Evolutionary conservation across 163 green algal species (phyloP), one percentile per base, ranked within the genome.

Genomic region (Chlorella variabilis): DNA sequence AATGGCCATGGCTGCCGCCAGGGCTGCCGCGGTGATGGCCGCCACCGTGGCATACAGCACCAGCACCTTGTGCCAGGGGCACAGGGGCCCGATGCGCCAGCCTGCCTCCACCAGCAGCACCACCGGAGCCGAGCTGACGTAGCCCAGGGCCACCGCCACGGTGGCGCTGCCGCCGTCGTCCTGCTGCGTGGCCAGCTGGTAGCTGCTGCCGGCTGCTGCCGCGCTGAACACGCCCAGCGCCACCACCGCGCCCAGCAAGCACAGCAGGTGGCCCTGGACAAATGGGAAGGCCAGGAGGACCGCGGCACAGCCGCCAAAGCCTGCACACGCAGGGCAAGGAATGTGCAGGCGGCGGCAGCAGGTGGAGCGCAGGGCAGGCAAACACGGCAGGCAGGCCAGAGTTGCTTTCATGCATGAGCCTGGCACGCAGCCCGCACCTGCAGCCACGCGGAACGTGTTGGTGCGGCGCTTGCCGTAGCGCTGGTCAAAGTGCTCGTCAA

Each of bases 271-370:
- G n/a, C 0, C 17, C n/a, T 68, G 75, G 15, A 63, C 23, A n/a
- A 45, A 63, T 3, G 75, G 75, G n/a, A 71, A 62, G 38, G 75
- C 59, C 1, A 59, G 59, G 29, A 69, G 41, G 27, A 81, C 27
- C 17, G 33, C 20, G n/a, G 75, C 59, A 31, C 59, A 63, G 29
- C 75, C 75, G 31, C 75, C 75, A 81, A 81, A 81, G 2, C 75
- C 59, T 80, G 58, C 56, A 42, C 18, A 6, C 31, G 45, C 18
- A 58, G 45, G 48, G 62, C 8, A 5, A 34, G 3, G 27, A 63
- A 41, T 34, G 38, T 6, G 59, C 59, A 67, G 59, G 27, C 59
- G 38, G n/a, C 59, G 29, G 18, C 54, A 62, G 54, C 23, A n/a
- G 15, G 25, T 25, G 15, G n/a, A 25, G 20, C 25, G 54, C 20